Evolutionary conservation across 306 rosid genomes (phyloP), one percentile per base, ranked within the genome.

Genomic region (Fragaria ananassa): DNA sequence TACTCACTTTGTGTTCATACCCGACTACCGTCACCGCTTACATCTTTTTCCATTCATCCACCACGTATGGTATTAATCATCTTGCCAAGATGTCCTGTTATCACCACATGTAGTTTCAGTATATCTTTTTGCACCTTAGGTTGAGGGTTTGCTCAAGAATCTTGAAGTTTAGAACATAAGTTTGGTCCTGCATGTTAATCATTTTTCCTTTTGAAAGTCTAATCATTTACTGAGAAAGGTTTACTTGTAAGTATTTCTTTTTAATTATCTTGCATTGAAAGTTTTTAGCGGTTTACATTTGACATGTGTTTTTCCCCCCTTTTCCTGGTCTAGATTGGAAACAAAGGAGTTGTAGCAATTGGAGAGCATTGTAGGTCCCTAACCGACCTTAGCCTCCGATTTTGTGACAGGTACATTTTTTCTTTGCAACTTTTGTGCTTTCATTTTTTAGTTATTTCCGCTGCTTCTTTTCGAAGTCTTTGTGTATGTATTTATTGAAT

Each of bases 321-420:
- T 46, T 60, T 74, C 54, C 13, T 74, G 74, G 19, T 76, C 42
- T 85, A 95, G 99, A 85, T 92, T 74, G 97, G 97, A 58, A 89
- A 80, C 90, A 86, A 66, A 81, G 99, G 97, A 79, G 84, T 92
- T 25, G 70, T 82, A 76, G 93, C 99, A 78, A 71, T 95, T 81
- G 99, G 99, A 10, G 84, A 91, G 86, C 75, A 87, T 58, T 95
- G 97, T 70, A 88, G 82, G 84, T 85, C 78, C 47, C 93, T 92
- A 50, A 91, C 85, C 35, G 93, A 90, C 82, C 96, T 95, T 57
- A 95, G 97, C 91, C 92, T 95, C 76, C 87, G 87, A 45, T 95
- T 90, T 78, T 95, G 99, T 82, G 98, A 95, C 66, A 91, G 98
- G 99, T 95, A 85, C 83, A 68, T 37, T 73, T 79, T 42, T 70